These are phyloP conservation scores for Hortaea werneckii DNA, from an alignment of 2,329 filamentous ascomycete genomes.

Conservation along the genomic window DNA sequence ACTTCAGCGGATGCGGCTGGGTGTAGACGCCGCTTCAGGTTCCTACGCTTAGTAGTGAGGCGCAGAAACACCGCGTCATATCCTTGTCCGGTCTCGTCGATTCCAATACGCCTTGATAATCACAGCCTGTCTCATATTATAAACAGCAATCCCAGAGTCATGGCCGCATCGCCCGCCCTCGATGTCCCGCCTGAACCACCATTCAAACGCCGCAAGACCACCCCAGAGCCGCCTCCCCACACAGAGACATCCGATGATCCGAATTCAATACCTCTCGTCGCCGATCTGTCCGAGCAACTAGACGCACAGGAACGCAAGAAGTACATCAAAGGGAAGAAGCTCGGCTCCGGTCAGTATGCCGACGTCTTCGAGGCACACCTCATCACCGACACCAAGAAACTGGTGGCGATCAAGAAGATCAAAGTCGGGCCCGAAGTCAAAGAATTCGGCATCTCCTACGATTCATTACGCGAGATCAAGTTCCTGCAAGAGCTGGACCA, in stretches of 20 bases:
- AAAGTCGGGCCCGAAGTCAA: constrained; percentile 77
- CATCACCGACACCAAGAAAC: constrained; percentile 55
- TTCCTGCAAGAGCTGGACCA: constrained; percentile 89
- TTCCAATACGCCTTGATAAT: too few relatives aligned
- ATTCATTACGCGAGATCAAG: constrained; percentile 91
- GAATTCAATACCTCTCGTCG: constrained; percentile 8
- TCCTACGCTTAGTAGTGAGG: too few relatives aligned
- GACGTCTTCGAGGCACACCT: constrained; percentile 86
- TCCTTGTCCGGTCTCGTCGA: too few relatives aligned
- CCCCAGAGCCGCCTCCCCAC: constrained; percentile 4
- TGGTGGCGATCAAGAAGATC: constrained; percentile 90
- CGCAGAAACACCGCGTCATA: too few relatives aligned
- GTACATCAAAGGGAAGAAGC: constrained; percentile 85
- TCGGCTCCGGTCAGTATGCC: constrained; percentile 95
- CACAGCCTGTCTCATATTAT: too few relatives aligned
- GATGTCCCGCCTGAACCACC: constrained; percentile 25
- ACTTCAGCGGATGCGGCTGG: too few relatives aligned
- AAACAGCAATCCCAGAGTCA: background rate
- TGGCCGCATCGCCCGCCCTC: constrained; percentile 18
- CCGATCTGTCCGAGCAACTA: constrained; percentile 38
- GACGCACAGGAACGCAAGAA: constrained; percentile 55
- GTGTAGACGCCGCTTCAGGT: too few relatives aligned
- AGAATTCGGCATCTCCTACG: constrained; percentile 77
- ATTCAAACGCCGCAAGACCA: constrained; percentile 21
- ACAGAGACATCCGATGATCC: background rate